Conservation (phyloP, 192 early-diverging fungal genomes). For the Endogone sp. region DNA sequence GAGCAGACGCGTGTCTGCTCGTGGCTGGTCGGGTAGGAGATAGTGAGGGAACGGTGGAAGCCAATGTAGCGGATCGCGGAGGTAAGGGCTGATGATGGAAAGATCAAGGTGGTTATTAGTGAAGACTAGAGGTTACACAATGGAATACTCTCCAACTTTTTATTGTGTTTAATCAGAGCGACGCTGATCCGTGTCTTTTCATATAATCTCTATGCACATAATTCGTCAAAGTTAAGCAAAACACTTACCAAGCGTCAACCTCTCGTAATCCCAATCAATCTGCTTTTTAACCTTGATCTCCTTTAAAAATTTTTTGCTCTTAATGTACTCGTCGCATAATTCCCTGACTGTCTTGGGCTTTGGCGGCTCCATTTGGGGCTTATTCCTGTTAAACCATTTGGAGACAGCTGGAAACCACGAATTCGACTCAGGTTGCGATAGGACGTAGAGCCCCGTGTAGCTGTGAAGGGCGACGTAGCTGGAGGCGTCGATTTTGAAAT, state of each 20-base stretch:
- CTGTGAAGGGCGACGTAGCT: slow-evolving; percentile 24
- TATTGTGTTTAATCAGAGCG: neutral
- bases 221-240: neutral
- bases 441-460: slow-evolving; percentile 2
- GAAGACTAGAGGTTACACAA: neutral
- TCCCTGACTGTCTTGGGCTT: slow-evolving; percentile 17
- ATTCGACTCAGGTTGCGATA: neutral
- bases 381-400: neutral
- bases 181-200: too few relatives aligned
- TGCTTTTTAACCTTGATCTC: slow-evolving; percentile 37
- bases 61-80: slow-evolving; percentile 6
- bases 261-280: slow-evolving; percentile 37
- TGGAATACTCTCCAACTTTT: neutral
- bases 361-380: slow-evolving; percentile 22
- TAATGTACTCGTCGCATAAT: slow-evolving; percentile 29
- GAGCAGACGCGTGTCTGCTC: slow-evolving; percentile 27
- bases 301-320: slow-evolving; percentile 20
- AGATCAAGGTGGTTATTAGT: neutral
- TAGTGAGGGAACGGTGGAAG: neutral
- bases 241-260: slow-evolving; percentile 23
- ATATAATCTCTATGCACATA: neutral
- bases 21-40: slow-evolving; percentile 19
- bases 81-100: neutral
- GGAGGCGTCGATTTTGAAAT: slow-evolving; percentile 27
- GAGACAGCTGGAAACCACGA: neutral